Evolutionary conservation across 208 protist genomes (phyloP).

Genomic region (Trypanosoma brucei): DNA sequence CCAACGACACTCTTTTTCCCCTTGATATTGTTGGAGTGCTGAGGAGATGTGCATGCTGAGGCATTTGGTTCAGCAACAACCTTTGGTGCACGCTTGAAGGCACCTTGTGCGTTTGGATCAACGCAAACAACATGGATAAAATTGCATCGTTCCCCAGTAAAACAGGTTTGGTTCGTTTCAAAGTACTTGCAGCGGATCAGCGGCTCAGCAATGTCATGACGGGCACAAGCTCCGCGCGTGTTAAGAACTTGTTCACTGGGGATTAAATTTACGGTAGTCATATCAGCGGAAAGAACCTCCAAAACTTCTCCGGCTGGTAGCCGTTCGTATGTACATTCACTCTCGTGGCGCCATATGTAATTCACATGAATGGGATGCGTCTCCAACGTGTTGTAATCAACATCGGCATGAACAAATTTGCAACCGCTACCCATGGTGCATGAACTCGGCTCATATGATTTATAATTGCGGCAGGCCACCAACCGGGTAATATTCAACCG

Average conservation of each 20-base stretch:
- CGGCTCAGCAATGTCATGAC: slow-evolving; percentile 19
- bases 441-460: slow-evolving; percentile 31
- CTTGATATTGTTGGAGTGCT: background rate
- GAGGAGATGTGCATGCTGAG: background rate
- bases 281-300: slow-evolving; percentile 27
- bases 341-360: slow-evolving; percentile 70
- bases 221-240: slow-evolving; percentile 17
- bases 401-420: slow-evolving; percentile 80
- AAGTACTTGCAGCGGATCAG: slow-evolving; percentile 36
- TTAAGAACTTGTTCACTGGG: slow-evolving; percentile 36
- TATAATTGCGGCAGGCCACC: slow-evolving; percentile 76
- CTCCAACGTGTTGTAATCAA: slow-evolving; percentile 39
- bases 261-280: slow-evolving; percentile 17
- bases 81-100: slow-evolving; percentile 37
- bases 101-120: slow-evolving; percentile 27
- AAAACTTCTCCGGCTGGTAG: slow-evolving; percentile 31
- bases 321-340: slow-evolving; percentile 61
- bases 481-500: slow-evolving; percentile 83
- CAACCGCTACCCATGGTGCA: slow-evolving; percentile 61
- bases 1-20: background rate
- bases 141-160: slow-evolving; percentile 33
- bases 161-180: slow-evolving; percentile 35
- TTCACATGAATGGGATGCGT: slow-evolving; percentile 76
- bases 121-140: slow-evolving; percentile 36
- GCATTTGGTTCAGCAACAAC: slow-evolving; percentile 6